Base-by-base conservation (phyloP, 345 rosid species). In the Salix arbutifolia region DNA sequence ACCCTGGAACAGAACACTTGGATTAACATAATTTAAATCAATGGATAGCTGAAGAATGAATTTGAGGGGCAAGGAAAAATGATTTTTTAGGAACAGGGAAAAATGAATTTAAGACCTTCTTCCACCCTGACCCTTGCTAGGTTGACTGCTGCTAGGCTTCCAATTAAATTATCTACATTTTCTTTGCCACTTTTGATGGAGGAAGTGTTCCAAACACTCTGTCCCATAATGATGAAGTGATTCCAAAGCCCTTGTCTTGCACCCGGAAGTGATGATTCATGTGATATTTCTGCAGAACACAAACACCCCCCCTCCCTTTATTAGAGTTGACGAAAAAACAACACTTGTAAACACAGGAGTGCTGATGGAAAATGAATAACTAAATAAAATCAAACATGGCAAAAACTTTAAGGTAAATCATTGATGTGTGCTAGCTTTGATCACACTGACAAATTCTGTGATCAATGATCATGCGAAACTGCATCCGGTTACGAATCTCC, bases 171-270 rank as follows among this genome's bases (percentile, higher is more conserved):
- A 74, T 74, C 76, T 70, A 66, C 70, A 69, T 53, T 46, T 78
- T 74, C 31, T 65, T 53, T 11, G 30, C 72, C 31, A 50, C 60
- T 60, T 72, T 82, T 9, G 64, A 35, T 37, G 85, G 82, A 69
- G 98, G 99, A 82, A 91, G 89, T 70, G 99, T 96, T 81, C 93
- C 91, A 21, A 96, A 93, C 71, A 92, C 91, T 76, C 70, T 80
- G 86, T 93, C 99, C 99, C 98, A 96, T 6, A 96, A 70, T 0
- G 92, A n/a, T 3, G 99, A 93, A 69, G 99, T 93, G 78, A 93
- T 92, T 73, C 99, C 98, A 70, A 90, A 96, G 4, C 99, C 97
- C 82, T 86, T 90, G 73, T 88, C 82, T 79, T 96, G 99, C 50
- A 90, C 72, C 85, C 97, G 87, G 78, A 91, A 93, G 89, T 96